Evolutionary conservation across 1,284 basidiomycete genomes (phyloP).

Genomic region (Neolentinus lepideus): DNA sequence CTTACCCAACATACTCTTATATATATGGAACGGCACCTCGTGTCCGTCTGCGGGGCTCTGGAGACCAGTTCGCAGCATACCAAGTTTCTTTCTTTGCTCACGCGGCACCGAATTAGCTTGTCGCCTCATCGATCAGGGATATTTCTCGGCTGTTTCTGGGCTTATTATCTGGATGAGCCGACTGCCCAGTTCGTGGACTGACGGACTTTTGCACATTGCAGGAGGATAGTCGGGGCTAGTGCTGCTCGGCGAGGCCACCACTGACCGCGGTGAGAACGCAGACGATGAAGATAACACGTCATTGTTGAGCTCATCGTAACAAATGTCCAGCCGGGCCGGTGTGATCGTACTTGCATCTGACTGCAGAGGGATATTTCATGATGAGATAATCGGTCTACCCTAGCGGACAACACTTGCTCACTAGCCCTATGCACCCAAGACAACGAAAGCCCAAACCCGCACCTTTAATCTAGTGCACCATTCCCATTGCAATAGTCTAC

Average conservation of each 20-base stretch:
- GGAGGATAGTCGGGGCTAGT: not conserved
- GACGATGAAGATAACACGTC: not conserved
- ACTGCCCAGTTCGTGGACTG: not conserved
- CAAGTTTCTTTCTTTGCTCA: not conserved
- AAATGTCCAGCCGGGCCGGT: not conserved
- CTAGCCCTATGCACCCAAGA: not conserved
- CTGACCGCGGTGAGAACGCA: not conserved
- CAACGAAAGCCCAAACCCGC: not conserved
- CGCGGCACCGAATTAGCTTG: not conserved
- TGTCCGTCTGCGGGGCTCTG: not conserved
- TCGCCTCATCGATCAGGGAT: not conserved
- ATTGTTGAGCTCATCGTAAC: not conserved
- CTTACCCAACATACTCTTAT: not conserved
- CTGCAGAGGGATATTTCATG: not conserved
- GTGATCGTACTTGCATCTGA: not conserved
- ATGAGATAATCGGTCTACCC: not conserved
- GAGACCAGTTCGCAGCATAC: not conserved
- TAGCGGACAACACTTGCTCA: not conserved
- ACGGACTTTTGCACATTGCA: not conserved
- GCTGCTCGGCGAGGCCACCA: not conserved
- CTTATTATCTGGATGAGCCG: not conserved
- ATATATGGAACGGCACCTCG: not conserved
- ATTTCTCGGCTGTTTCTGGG: not conserved
- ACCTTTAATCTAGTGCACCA: conserved; percentile 30
- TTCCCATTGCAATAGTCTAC: conserved; percentile 56